Evolutionary conservation across 306 rosid genomes (phyloP).

Genomic region (Begonia peltatifolia): DNA sequence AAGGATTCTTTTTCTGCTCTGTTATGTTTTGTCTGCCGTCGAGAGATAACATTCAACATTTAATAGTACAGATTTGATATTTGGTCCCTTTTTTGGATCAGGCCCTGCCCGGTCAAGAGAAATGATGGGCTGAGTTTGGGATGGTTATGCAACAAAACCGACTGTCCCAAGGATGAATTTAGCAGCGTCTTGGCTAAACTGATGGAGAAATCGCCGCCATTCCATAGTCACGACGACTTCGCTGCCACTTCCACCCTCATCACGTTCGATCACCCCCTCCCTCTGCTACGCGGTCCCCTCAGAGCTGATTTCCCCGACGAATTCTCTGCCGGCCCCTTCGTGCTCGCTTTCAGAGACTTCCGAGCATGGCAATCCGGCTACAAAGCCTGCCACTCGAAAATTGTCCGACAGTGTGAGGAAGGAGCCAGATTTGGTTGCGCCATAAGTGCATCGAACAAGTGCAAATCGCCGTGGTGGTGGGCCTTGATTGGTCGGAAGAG

Average conservation of each 20-base stretch:
- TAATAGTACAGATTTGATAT: too few species aligned
- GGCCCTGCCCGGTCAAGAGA: too few species aligned
- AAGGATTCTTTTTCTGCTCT: too few species aligned
- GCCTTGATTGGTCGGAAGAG: conserved; percentile 24
- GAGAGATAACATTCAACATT: too few species aligned
- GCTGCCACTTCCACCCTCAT: conserved; percentile 37
- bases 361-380: conserved; percentile 55
- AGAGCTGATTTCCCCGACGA: conserved; percentile 25
- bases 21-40: too few species aligned
- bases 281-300: conserved; percentile 53
- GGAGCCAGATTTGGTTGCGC: conserved; percentile 63
- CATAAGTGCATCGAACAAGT: conserved; percentile 26
- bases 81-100: too few species aligned
- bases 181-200: too few species aligned
- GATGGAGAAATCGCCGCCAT: conserved; percentile 18
- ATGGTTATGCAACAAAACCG: too few species aligned
- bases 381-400: conserved; percentile 36
- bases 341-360: conserved; percentile 52
- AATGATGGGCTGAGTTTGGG: too few species aligned
- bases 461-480: conserved; percentile 79
- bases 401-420: conserved; percentile 48
- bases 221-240: conserved; percentile 24
- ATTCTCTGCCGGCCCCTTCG: conserved; percentile 29
- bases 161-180: too few species aligned
- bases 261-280: conserved; percentile 41